Base-by-base conservation (phyloP, 352 stramenopile genomes). In the Saprolegnia diclina region DNA sequence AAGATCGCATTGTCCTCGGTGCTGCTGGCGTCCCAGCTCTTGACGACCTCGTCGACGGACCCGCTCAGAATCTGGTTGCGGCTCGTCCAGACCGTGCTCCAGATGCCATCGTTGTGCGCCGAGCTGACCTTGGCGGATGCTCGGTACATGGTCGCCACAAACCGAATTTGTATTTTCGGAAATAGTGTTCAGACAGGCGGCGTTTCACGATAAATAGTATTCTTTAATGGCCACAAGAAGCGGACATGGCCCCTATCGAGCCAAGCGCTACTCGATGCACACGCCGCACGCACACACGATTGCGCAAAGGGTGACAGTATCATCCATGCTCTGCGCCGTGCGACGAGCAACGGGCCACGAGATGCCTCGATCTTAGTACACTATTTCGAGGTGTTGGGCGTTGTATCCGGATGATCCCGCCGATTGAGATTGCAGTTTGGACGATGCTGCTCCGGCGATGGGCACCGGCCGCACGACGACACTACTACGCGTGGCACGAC, bases 1-100 rank as follows among this genome's bases (percentile, higher is more conserved):
- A 94, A 80, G 22, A 75, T 74, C 65, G 90, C 79, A 56, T 88
- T 40, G 16, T 54, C 29, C 32, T 61, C 32, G 9, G 32, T 14
- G 16, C 44, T 55, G 19, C 48, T 40, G 9, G 67, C 78, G 57
- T 54, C 89, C 87, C 87, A 95, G 29, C 77, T 81, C 76, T 92
- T 94, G 64, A 87, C 87, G 19, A 92, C 84, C 75, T 95, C 88
- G 65, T 96, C 88, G 56, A 95, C 83, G 0, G 87, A 95, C 52
- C 87, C 88, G 10, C 85, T 92, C 52, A 96, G 75, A 76, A 96
- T 90, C 75, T 92, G 89, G 75, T 93, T 84, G 71, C 90, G 85
- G 55, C 78, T 78, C 53, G 88, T 95, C 88, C 88, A 96, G 74
- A 88, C 91, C 42, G 86, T 91, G 76, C 80, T 92, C 85, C 87